Conservation (phyloP, 306 rosid species). For the Medicago truncatula region DNA sequence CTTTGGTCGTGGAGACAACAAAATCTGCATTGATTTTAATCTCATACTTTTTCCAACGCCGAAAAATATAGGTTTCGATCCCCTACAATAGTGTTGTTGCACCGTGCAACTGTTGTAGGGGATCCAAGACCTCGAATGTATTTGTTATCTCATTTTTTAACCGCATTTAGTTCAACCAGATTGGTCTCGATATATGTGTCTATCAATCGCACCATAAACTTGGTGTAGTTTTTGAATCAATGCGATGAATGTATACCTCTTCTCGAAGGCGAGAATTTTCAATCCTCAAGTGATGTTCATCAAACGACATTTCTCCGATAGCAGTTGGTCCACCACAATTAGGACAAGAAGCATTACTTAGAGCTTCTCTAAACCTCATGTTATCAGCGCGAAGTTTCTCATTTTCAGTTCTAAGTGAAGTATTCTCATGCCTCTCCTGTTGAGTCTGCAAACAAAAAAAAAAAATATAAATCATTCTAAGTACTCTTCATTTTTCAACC, state of each 20-base stretch:
- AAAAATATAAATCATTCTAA: not conserved
- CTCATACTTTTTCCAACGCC: not conserved
- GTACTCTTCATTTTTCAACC: not conserved
- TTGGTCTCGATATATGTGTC: not conserved
- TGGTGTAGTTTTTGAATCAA: no score
- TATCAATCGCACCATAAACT: no score
- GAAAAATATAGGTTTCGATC: no score
- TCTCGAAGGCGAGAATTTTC: slow-evolving; percentile 90
- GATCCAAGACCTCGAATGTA: no score
- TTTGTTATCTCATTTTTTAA: not conserved
- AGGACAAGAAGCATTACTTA: slow-evolving; percentile 94
- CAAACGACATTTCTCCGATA: slow-evolving; percentile 96
- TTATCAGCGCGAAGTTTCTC: slow-evolving; percentile 89
- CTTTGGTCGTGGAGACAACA: not conserved
- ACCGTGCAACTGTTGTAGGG: no score
- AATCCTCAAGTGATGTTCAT: slow-evolving; percentile 88
- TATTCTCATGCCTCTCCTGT: slow-evolving; percentile 92
- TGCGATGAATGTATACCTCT: slow-evolving; percentile 61
- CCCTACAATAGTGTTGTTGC: no score
- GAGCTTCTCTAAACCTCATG: slow-evolving; percentile 93
- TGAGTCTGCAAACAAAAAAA: slow-evolving; percentile 63
- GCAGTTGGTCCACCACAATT: slow-evolving; percentile 98
- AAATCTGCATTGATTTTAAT: not conserved
- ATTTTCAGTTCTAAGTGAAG: slow-evolving; percentile 75
- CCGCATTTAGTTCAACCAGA: not conserved